Conservation (phyloP, 208 protist species). For the Leishmania martiniquensis region DNA sequence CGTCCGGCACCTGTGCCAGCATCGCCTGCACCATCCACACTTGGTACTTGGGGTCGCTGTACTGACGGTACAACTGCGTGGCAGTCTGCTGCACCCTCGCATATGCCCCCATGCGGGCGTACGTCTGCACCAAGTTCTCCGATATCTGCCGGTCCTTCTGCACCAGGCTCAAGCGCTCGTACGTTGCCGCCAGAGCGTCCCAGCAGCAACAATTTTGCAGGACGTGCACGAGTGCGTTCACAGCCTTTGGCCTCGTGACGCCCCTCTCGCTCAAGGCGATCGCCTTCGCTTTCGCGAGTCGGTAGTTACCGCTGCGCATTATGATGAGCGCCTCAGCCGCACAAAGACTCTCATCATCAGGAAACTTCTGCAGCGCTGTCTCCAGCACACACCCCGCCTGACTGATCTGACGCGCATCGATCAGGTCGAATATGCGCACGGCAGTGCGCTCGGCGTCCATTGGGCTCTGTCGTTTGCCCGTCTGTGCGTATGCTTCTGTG, state of each 20-base stretch:
- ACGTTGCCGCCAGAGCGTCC: constrained; percentile 62
- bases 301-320: constrained; percentile 38
- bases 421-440: constrained; percentile 63
- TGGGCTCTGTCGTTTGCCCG: not conserved
- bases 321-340: constrained; percentile 67
- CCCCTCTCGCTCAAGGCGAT: constrained; percentile 44
- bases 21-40: constrained; percentile 86
- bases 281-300: constrained; percentile 48
- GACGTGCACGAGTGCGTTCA: constrained; percentile 70
- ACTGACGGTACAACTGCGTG: constrained; percentile 62
- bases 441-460: constrained; percentile 62
- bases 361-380: constrained; percentile 59
- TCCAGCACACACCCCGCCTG: constrained; percentile 72
- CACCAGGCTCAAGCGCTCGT: constrained; percentile 54
- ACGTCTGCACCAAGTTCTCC: constrained; percentile 84
- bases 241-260: constrained; percentile 54
- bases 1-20: constrained; percentile 74
- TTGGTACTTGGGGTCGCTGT: constrained; percentile 70
- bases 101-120: constrained; percentile 82
- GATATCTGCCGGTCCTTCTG: constrained; percentile 59
- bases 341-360: constrained; percentile 53
- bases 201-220: constrained; percentile 80
- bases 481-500: not conserved
- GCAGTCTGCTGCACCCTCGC: constrained; percentile 63
- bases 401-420: constrained; percentile 54